These are phyloP conservation scores for Besnoitia besnoiti DNA, from an alignment of 169 alveolate genomes.

Conservation along the genomic window DNA sequence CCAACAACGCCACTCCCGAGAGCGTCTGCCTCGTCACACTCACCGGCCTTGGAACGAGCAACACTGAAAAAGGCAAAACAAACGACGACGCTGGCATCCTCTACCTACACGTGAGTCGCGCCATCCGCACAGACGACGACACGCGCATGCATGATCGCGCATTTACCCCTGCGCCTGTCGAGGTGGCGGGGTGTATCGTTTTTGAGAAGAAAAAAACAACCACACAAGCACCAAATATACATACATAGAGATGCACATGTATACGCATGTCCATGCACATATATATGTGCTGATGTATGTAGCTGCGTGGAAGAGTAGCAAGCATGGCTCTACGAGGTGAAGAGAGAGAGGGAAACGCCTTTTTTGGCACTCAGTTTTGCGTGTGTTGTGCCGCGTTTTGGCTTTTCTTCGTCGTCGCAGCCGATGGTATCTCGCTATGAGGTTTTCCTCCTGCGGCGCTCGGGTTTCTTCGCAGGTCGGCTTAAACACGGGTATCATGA, in stretches of 20 bases:
- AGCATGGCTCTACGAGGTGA: neutral
- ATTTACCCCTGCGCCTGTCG: too few species aligned
- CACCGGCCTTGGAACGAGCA: slow-evolving; percentile 52
- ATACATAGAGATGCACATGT: neutral
- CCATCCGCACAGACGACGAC: too few species aligned
- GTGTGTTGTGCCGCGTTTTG: neutral
- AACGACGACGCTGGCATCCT: neutral
- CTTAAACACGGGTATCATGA: slow-evolving; percentile 94
- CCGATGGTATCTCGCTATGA: too few species aligned
- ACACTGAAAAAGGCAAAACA: neutral
- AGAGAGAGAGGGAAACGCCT: neutral
- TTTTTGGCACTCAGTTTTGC: too few species aligned
- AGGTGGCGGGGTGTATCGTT: neutral
- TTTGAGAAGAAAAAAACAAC: neutral
- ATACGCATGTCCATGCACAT: neutral
- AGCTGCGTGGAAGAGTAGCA: neutral
- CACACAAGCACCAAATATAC: neutral
- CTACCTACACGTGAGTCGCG: slow-evolving; percentile 26
- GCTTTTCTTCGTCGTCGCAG: neutral
- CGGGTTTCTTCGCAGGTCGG: slow-evolving; percentile 93
- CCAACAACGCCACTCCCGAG: slow-evolving; percentile 87
- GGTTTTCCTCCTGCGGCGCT: neutral
- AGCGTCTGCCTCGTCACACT: slow-evolving; percentile 79
- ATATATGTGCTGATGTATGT: neutral
- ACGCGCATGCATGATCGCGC: too few species aligned